Conservation (phyloP, 2,329 filamentous ascomycete genomes). For the Penicillium sp. region DNA sequence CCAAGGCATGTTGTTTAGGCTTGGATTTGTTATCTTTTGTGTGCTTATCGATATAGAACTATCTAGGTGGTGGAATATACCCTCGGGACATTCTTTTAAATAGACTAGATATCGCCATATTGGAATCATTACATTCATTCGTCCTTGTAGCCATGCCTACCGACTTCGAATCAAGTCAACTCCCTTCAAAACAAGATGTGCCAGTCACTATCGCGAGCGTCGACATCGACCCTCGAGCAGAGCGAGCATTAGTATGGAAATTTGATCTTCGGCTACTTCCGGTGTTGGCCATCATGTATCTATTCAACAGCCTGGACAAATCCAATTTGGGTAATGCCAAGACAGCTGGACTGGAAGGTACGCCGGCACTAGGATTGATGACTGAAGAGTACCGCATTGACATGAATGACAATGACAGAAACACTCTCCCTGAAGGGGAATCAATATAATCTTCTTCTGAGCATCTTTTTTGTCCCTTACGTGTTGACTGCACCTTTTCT, state of each 20-base stretch:
- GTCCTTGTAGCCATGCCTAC: background rate
- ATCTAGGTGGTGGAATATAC: background rate
- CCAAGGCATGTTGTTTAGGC: too few relatives aligned
- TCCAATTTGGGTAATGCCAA: constrained; percentile 38
- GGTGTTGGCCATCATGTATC: constrained; percentile 55
- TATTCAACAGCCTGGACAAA: constrained; percentile 50
- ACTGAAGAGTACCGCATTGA: background rate
- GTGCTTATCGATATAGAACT: background rate
- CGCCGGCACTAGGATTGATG: background rate
- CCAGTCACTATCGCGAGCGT: constrained; percentile 17
- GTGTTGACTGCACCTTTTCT: constrained; percentile 29
- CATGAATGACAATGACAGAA: constrained; percentile 9
- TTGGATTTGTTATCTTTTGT: background rate
- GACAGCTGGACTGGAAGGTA: constrained; percentile 25
- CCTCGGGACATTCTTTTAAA: background rate
- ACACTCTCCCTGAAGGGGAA: constrained; percentile 24
- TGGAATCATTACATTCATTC: background rate
- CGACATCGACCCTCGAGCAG: constrained; percentile 38
- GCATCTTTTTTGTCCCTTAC: constrained; percentile 30
- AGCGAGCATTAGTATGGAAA: constrained; percentile 50
- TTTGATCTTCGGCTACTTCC: constrained; percentile 49
- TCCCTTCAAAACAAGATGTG: constrained; percentile 12
- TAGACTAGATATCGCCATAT: background rate
- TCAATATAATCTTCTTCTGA: constrained; percentile 29
- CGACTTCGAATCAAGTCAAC: background rate